Evolutionary conservation across 75 land plant genomes (phyloP).

Genomic region (Pinus albicaulis): DNA sequence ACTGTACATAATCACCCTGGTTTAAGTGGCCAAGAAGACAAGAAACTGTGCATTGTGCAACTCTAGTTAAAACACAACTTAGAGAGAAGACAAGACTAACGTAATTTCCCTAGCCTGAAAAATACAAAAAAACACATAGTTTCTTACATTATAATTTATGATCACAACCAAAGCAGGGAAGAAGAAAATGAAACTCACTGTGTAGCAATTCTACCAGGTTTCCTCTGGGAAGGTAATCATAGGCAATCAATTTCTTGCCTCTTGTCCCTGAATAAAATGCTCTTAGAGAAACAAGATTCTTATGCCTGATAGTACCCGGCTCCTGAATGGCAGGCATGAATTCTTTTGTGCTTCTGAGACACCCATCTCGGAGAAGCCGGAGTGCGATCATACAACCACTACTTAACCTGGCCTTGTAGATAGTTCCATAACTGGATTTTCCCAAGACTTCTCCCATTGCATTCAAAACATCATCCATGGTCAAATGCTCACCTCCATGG

Average conservation of each 20-base stretch:
- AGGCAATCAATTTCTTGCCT: conserved; percentile 32
- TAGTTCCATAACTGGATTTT: conserved; percentile 29
- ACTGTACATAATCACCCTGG: no score
- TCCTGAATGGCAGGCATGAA: conserved; percentile 25
- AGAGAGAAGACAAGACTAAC: no score
- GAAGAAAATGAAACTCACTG: conserved; percentile 15
- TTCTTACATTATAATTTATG: neutral
- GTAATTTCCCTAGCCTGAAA: neutral
- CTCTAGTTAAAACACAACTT: neutral
- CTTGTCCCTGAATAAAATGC: conserved; percentile 32
- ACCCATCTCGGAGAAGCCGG: conserved; percentile 29
- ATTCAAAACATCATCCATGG: conserved; percentile 33
- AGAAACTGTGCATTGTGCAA: neutral
- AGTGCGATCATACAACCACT: conserved; percentile 29
- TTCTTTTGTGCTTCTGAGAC: conserved; percentile 16
- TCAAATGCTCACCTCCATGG: conserved; percentile 35
- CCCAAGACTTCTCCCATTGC: conserved; percentile 40
- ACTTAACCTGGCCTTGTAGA: conserved; percentile 34
- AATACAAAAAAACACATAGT: neutral
- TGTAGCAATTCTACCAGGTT: conserved; percentile 29
- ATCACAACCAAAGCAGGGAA: neutral
- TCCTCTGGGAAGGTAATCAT: conserved; percentile 30
- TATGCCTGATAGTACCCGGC: conserved; percentile 25
- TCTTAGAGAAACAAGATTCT: conserved; percentile 21
- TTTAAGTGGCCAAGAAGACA: no score